Evolutionary conservation across 805 yeast genomes (phyloP), one percentile per base, ranked within the genome.

Genomic region (Yarrowia sp.): DNA sequence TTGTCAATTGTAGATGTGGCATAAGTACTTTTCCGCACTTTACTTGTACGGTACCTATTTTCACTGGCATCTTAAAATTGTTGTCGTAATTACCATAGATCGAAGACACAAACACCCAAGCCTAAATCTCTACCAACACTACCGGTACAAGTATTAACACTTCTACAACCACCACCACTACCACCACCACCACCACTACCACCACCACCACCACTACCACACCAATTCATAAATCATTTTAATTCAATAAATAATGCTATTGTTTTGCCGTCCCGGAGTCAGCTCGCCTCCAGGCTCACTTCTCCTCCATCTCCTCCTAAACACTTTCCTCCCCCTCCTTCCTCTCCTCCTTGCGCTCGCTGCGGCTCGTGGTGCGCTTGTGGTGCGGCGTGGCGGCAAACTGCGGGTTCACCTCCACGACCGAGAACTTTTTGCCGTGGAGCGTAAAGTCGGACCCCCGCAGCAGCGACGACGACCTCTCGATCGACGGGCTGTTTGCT

Each of bases 321-420:
- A n/a, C n/a, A n/a, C n/a, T 25, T 25, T 25, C 27, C 27, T 25
- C 5, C 16, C 14, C 47, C 32, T n/a, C 41, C 32, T 32, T 21
- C 38, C 18, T 25, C 4, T 32, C 38, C n/a, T 49, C 38, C 56
- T 32, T 35, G 24, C 24, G 16, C 24, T 35, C 58, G 7, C 42
- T 51, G 13, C 58, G 9, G 32, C 58, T 51, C 13, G 31, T 7
- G 12, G 58, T 51, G 6, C 58, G 5, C 42, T 51, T 51, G 12
- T 51, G 58, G 12, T 51, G 41, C 4, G 58, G 58, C 3, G 42
- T 51, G 35, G 66, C 64, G 3, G 68, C 70, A 60, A 70, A 65
- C 25, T 70, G 72, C 1, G 73, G 74, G 41, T 71, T 71, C 27
- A 71, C 71, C 41, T 70, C 68, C 2, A 70, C 74, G 6, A 71